Base-by-base conservation (phyloP, 495 filamentous ascomycete genomes). In the Talaromyces borbonicus region DNA sequence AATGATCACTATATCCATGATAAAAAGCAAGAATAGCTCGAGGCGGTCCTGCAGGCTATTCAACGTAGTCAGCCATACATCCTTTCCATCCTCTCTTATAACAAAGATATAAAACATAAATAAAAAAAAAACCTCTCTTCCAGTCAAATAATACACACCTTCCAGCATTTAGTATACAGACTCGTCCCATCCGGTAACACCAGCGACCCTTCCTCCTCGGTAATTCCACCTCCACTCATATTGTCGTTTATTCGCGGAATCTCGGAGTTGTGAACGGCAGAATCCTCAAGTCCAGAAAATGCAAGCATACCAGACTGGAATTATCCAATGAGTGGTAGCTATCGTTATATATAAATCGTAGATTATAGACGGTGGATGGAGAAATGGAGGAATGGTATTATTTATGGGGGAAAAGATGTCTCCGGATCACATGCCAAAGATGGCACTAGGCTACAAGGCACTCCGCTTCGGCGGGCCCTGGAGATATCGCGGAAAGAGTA, bases 1-100 rank as follows among this genome's bases (percentile, higher is more conserved):
- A 71, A 57, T 95, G 89, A 65, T 95, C 90, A 52, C 77, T 84
- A 72, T 86, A 95, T 51, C 89, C 89, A 64, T 95, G 90, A 48
- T 95, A 60, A 57, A 90, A 80, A 48, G 88, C 71, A 15, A 92
- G 52, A 22, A 81, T 80, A 11, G 90, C 87, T 47, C 74, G 73
- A 8, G 70, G 61, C 2, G 68, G 54, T 29, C 59, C 65, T 12
- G 61, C 54, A 26, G 80, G 74, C 79, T 45, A 31, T 38, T 12
- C 37, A 18, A 2, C 15, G 16, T 12, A 5, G 33, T 44, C 29
- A 30, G 11, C 19, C 9, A 30, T 3, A 26, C 12, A 15, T 9
- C 7, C 22, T n/a, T n/a, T n/a, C n/a, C n/a, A n/a, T n/a, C n/a
- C n/a, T n/a, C n/a, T n/a, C n/a, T n/a, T n/a, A n/a, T 31, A 16